A percentile compares a stretch with the other conserved stretches of the same genome.
Conservation (phyloP, 805 yeast species). For the Candida suzukii region DNA sequence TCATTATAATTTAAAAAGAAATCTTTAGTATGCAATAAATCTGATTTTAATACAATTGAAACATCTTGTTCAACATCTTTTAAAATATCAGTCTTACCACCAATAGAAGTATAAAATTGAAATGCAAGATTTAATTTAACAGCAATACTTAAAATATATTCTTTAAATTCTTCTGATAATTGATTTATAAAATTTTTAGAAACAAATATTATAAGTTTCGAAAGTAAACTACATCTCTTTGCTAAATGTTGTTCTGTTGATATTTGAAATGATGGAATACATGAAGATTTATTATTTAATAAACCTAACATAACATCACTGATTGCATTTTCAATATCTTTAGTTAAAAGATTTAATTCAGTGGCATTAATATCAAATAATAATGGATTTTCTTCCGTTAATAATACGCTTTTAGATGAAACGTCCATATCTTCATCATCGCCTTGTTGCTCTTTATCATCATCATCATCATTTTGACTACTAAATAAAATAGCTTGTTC, state of each 20-base stretch:
- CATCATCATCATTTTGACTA: neutral
- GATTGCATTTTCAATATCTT: conserved; percentile 47
- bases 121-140: conserved; percentile 12
- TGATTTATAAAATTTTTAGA: conserved; percentile 11
- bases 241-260: conserved; percentile 45
- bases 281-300: conserved; percentile 45
- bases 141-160: conserved; percentile 8
- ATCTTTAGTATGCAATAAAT: too few species aligned
- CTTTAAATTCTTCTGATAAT: conserved; percentile 2
- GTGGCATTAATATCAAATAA: conserved; percentile 25
- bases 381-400: conserved; percentile 6
- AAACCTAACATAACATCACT: conserved; percentile 47
- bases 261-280: conserved; percentile 46
- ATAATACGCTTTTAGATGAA: conserved; percentile 3
- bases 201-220: conserved; percentile 14
- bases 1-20: neutral
- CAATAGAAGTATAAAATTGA: conserved; percentile 7
- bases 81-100: neutral
- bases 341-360: conserved; percentile 28
- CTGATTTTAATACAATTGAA: neutral
- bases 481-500: conserved; percentile 79
- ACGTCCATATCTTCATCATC: neutral
- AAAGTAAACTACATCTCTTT: conserved; percentile 32
- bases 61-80: neutral
- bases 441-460: neutral